Base-by-base conservation (phyloP, 2,329 filamentous ascomycete species). In the Ceratocystis eucalypticola region DNA sequence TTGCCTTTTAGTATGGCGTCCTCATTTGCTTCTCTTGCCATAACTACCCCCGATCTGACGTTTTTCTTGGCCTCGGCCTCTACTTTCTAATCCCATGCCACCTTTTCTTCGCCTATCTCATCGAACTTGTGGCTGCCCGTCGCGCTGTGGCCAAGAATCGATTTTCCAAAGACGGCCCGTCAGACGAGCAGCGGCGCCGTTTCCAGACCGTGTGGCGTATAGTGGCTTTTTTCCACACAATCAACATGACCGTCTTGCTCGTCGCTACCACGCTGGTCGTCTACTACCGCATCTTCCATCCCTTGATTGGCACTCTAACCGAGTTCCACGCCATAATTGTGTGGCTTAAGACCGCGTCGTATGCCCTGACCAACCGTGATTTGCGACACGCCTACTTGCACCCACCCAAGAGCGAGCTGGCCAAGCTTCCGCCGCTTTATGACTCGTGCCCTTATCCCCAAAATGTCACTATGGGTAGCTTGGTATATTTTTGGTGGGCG, bases 401-500 rank as follows among this genome's bases (percentile, higher is more conserved):
- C 72, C 89, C 91, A 1, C 79, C 80, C 53, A 80, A 81, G 65
- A 82, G 83, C 68, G 85, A 88, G 67, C 82, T 87, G 63, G 83
- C 85, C 59, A 81, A 84, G 28, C 79, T 96, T 3, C 94, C 94
- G 0, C 86, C 89, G 46, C 80, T 97, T 28, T 99, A 97, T 77
- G 79, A 82, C 12, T 74, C 84, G 65, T 96, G 91, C 72, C 89
- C 93, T 0, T 99, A 99, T 74, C 94, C 94, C 0, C 77, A 84
- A 61, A 99, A 97, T 75, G 89, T 99, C 75, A 96, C 91, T 2
- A 81, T 96, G 70, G 77, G 81, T 63, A 99, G 97, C 74, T 79
- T 99, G 30, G 84, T 84, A 67, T 99, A 97, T 77, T 99, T 99
- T 75, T 97, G 94, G 93, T 93, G 92, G 86, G 94, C 93, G 0